A percentile compares a stretch with the other conserved stretches of the same genome.
Conservation (phyloP, 257 asterid species). For the Jaltomata sinuosa region DNA sequence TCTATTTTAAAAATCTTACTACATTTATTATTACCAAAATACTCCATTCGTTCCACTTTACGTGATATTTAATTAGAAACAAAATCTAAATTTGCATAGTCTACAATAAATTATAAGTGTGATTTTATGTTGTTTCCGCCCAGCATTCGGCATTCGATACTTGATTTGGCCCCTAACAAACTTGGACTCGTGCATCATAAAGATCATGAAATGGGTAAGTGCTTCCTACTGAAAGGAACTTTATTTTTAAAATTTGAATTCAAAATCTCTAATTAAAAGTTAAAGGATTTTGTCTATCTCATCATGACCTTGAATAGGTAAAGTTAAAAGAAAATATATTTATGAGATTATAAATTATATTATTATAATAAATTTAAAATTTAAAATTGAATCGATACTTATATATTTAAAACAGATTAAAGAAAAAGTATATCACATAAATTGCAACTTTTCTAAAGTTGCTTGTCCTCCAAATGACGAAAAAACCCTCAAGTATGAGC, state of each 20-base stretch:
- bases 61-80: not conserved
- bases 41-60: not conserved
- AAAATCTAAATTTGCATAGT: not conserved
- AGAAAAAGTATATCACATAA: not conserved
- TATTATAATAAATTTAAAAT: too few species aligned
- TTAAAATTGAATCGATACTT: not conserved
- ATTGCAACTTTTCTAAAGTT: not conserved
- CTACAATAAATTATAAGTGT: not conserved
- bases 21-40: not conserved
- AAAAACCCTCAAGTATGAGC: not conserved
- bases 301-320: not conserved
- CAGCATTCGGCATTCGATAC: not conserved
- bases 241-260: not conserved
- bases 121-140: not conserved
- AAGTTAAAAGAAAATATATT: not conserved
- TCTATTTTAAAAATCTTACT: not conserved
- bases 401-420: not conserved
- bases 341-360: not conserved
- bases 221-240: too few species aligned
- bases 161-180: rapidly evolving
- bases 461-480: not conserved
- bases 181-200: too few species aligned
- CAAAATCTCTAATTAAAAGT: rapidly evolving
- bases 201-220: not conserved
- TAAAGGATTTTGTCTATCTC: not conserved